Percentiles rank a stretch among this genome's conserved stretches.
Conservation (phyloP, 73 alveolate species). For the Paramecium caudatum region DNA sequence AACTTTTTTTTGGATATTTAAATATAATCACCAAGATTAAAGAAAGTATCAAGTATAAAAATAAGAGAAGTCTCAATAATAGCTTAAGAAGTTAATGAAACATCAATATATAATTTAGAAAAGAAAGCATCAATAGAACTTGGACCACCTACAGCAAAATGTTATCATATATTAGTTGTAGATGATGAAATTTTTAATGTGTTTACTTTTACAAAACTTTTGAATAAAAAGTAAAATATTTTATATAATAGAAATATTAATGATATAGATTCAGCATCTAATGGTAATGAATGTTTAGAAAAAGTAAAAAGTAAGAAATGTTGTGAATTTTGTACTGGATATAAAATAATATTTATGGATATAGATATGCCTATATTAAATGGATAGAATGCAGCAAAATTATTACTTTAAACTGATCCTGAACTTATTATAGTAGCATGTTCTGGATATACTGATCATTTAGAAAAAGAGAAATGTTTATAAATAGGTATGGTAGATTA, state of each 20-base stretch:
- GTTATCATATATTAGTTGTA: slow-evolving; percentile 20
- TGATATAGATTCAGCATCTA: slow-evolving; percentile 61
- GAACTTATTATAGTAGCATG: neutral
- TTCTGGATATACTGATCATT: slow-evolving; percentile 23
- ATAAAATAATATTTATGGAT: slow-evolving; percentile 64
- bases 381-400: slow-evolving; percentile 10
- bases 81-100: neutral
- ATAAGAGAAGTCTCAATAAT: neutral
- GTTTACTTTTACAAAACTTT: neutral
- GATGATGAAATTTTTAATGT: slow-evolving; percentile 56
- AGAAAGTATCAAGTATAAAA: neutral
- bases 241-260: neutral
- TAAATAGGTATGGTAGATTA: neutral
- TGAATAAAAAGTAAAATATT: neutral
- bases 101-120: neutral
- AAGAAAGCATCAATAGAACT: neutral
- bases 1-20: slow-evolving; percentile 2
- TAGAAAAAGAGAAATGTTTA: neutral
- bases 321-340: slow-evolving; percentile 15
- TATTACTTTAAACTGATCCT: neutral
- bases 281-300: slow-evolving; percentile 50
- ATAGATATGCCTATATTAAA: slow-evolving; percentile 47
- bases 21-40: neutral
- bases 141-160: neutral
- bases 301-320: slow-evolving; percentile 16